Conservation (phyloP, 2,329 filamentous ascomycete species). For the Coniochaeta ligniaria region DNA sequence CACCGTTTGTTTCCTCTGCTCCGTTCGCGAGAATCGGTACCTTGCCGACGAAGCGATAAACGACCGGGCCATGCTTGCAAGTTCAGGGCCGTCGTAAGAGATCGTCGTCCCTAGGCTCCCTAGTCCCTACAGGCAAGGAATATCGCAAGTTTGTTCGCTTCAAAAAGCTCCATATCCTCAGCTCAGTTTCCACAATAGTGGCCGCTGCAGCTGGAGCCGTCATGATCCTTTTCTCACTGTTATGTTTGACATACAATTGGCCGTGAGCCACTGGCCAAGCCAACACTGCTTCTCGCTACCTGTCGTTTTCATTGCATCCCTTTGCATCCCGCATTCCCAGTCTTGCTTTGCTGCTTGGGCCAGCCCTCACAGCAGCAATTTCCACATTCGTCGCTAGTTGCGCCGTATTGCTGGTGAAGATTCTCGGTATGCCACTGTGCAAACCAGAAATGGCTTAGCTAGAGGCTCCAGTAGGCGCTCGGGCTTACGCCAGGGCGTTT, state of each 20-base stretch:
- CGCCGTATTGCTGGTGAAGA: background rate
- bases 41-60: background rate
- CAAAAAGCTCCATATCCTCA: background rate
- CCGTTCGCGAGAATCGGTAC: background rate
- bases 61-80: background rate
- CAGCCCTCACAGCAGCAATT: background rate
- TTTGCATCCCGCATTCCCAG: background rate
- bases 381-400: background rate
- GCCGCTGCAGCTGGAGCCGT: background rate
- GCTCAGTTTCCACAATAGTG: background rate
- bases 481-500: background rate
- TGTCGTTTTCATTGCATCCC: background rate
- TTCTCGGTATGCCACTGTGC: background rate
- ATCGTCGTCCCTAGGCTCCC: no score
- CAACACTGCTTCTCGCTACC: no score
- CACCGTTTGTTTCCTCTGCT: background rate
- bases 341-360: background rate
- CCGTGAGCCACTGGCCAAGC: background rate
- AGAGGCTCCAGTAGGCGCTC: background rate
- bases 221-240: background rate
- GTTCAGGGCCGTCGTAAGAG: background rate
- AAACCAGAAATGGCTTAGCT: background rate
- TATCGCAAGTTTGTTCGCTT: background rate
- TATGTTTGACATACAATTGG: background rate
- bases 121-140: background rate